These are phyloP conservation scores for Linanthus parryae DNA, from an alignment of 148 eudicot species.

Conservation along the genomic window DNA sequence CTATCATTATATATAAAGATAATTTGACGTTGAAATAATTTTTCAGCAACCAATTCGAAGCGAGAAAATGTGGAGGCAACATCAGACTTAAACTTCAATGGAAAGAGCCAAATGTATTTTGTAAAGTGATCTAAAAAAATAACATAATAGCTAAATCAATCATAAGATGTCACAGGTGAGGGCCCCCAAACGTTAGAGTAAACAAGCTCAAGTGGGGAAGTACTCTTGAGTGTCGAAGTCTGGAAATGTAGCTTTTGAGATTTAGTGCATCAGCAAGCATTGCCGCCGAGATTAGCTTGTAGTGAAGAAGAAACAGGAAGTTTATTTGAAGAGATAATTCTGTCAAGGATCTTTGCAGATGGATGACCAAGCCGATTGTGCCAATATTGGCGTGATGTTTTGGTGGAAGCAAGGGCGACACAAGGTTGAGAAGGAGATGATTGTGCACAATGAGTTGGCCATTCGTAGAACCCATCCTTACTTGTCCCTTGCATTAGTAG, in stretches of 20 bases:
- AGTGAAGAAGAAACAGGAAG: background rate
- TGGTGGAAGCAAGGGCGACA: too few species aligned
- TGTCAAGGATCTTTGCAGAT: too few species aligned
- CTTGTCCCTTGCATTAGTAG: background rate
- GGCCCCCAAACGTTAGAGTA: slow-evolving; percentile 4
- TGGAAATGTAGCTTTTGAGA: background rate
- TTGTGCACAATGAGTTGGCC: background rate
- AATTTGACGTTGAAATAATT: background rate
- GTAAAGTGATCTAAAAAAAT: slow-evolving; percentile 7
- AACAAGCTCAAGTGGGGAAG: background rate
- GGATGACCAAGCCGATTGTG: too few species aligned
- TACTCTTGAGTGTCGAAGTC: background rate
- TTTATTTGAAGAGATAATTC: background rate
- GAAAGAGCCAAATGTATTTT: background rate
- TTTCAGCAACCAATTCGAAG: background rate
- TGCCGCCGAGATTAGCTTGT: background rate
- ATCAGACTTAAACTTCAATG: background rate
- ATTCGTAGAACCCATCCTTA: background rate
- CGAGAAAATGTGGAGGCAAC: background rate
- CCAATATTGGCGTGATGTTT: too few species aligned
- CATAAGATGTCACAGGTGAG: background rate
- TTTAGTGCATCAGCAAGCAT: background rate
- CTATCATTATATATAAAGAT: background rate
- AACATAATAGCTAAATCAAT: slow-evolving; percentile 4
- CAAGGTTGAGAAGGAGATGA: too few species aligned